phyloP scores from a whole-genome alignment of 768 basidiomycete genomes.

The Leccinum uliginosum region DNA sequence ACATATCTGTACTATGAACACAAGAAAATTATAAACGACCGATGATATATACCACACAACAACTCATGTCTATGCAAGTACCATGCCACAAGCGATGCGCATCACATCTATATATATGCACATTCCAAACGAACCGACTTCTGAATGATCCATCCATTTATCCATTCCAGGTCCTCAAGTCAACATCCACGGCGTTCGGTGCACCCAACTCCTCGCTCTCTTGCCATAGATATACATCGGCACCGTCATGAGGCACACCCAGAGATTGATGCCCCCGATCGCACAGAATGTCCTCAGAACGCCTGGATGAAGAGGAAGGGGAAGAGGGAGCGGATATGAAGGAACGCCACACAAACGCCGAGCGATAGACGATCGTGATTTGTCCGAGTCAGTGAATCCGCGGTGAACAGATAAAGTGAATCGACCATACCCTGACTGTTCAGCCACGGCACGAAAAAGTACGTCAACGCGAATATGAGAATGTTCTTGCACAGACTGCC shows the following conservation, averaged over 20 bases:
- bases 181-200: background rate
- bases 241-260: background rate
- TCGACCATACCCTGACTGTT: background rate
- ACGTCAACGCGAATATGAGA: background rate
- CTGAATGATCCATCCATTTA: background rate
- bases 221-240: conserved; percentile 1
- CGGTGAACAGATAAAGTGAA: background rate
- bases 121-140: too few relatives aligned
- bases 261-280: background rate
- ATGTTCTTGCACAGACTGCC: background rate
- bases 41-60: too few relatives aligned
- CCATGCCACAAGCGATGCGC: too few relatives aligned
- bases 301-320: background rate
- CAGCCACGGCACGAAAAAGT: background rate
- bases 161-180: background rate
- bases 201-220: background rate
- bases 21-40: too few relatives aligned
- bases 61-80: too few relatives aligned
- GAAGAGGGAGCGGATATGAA: background rate
- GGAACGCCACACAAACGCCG: background rate
- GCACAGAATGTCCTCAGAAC: background rate
- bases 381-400: background rate
- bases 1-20: too few relatives aligned
- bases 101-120: too few relatives aligned
- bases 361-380: background rate